A percentile compares a stretch with the other conserved stretches of the same genome.
Conservation (phyloP, 352 stramenopile species). For the Halophytophthora polymorphica region DNA sequence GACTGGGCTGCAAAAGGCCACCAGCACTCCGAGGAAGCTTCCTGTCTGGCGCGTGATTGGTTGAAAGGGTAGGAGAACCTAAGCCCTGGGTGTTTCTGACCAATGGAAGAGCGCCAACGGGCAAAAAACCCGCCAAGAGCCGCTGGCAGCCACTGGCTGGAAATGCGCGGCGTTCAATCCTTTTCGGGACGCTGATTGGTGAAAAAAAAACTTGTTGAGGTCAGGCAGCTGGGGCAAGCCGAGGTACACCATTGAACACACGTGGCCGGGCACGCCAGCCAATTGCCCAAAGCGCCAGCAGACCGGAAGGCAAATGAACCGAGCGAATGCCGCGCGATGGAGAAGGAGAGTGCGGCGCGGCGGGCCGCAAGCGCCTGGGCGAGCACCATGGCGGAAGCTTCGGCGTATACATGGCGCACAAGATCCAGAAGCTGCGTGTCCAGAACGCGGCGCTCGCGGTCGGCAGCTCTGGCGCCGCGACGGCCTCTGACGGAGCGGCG, state of each 20-base stretch:
- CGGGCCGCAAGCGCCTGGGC: constrained; percentile 45
- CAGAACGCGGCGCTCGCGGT: constrained; percentile 58
- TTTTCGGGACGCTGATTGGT: not conserved
- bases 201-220: not conserved
- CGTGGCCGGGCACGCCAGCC: too few species aligned
- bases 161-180: too few species aligned
- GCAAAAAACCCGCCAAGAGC: too few species aligned
- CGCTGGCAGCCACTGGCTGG: too few species aligned
- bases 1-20: not conserved
- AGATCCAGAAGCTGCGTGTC: constrained; percentile 85
- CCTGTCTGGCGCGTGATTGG: not conserved
- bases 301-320: not conserved
- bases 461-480: not conserved
- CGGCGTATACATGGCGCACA: constrained; percentile 89
- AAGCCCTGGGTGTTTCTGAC: constrained; percentile 5
- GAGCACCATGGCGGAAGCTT: constrained; percentile 88
- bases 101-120: too few species aligned
- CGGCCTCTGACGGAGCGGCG: constrained; percentile 1
- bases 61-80: not conserved
- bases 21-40: not conserved
- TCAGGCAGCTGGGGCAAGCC: not conserved
- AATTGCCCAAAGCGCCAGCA: too few species aligned
- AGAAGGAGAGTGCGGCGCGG: constrained; percentile 14
- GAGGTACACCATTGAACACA: too few species aligned
- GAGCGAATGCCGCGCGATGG: constrained; percentile 4